phyloP scores from a whole-genome alignment of 495 filamentous ascomycete genomes.

The Hypoxylon rickii region DNA sequence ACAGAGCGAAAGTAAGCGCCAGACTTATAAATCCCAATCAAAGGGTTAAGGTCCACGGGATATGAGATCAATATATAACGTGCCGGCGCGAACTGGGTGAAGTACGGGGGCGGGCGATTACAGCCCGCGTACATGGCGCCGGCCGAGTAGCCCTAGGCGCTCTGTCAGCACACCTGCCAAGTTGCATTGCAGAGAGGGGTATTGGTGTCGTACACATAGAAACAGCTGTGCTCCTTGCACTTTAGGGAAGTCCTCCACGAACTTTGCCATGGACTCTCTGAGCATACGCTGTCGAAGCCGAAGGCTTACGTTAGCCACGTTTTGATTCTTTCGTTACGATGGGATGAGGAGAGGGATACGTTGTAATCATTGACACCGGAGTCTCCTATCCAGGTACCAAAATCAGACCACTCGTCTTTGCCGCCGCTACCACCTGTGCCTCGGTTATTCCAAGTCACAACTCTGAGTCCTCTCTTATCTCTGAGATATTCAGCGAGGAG shows the following conservation, averaged over 20 bases:
- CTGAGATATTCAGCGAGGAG: slow-evolving; percentile 30
- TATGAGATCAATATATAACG: slow-evolving; percentile 31
- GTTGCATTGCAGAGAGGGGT: too few species aligned
- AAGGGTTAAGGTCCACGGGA: slow-evolving; percentile 27
- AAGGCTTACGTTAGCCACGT: not conserved
- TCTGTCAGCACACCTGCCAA: too few species aligned
- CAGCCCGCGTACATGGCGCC: slow-evolving; percentile 32
- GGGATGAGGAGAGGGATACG: slow-evolving; percentile 3
- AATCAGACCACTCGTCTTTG: slow-evolving; percentile 70
- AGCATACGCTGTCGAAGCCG: slow-evolving; percentile 23
- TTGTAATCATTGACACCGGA: slow-evolving; percentile 23
- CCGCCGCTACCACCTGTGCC: slow-evolving; percentile 69
- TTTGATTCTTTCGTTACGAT: not conserved
- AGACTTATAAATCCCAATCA: slow-evolving; percentile 22
- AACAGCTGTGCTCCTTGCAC: slow-evolving; percentile 11
- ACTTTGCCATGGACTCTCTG: slow-evolving; percentile 25
- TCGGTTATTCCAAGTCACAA: slow-evolving; percentile 76
- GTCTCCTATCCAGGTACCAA: slow-evolving; percentile 39
- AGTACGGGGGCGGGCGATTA: slow-evolving; percentile 14
- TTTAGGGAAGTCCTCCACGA: slow-evolving; percentile 19
- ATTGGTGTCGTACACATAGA: slow-evolving; percentile 35
- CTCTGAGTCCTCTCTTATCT: slow-evolving; percentile 49
- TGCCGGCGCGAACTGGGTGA: slow-evolving; percentile 18
- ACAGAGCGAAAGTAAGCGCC: slow-evolving; percentile 27
- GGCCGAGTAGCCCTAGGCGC: slow-evolving; percentile 30